These are phyloP conservation scores for Aspergillus sp. DNA, from an alignment of 2,329 filamentous ascomycete genomes.

Conservation along the genomic window DNA sequence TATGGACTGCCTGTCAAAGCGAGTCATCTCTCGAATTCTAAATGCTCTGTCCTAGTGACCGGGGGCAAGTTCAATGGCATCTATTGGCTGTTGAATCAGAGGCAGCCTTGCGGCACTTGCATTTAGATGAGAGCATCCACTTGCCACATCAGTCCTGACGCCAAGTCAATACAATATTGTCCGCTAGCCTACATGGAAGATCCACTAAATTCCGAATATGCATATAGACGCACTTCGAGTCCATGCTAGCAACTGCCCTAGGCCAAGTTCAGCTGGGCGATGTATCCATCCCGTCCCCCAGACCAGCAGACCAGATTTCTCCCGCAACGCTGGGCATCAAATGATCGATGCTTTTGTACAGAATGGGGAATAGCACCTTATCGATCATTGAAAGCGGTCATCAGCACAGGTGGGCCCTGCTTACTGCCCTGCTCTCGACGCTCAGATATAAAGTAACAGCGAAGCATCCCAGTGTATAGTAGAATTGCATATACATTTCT, in stretches of 20 bases:
- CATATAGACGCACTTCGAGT: neutral
- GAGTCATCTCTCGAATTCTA: neutral
- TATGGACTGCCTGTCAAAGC: neutral
- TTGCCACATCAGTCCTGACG: neutral
- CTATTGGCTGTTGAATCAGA: neutral
- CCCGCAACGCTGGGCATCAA: neutral
- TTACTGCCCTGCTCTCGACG: neutral
- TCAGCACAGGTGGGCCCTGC: neutral
- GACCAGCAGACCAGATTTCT: neutral
- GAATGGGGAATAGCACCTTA: neutral
- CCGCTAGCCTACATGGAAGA: neutral
- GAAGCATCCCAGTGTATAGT: neutral
- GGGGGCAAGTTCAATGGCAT: neutral
- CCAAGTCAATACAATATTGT: neutral
- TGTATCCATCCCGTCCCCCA: neutral
- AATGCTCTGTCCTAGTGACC: neutral
- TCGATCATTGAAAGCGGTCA: neutral
- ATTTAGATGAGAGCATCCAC: neutral
- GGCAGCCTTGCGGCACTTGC: conserved; percentile 9
- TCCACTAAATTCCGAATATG: neutral
- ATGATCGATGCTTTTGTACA: neutral
- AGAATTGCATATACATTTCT: neutral
- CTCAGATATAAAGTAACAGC: neutral
- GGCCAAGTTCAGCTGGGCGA: neutral
- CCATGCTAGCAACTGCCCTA: neutral